phyloP scores from a whole-genome alignment of 164 flowering plant genomes.

The Cinnamomum chago region DNA sequence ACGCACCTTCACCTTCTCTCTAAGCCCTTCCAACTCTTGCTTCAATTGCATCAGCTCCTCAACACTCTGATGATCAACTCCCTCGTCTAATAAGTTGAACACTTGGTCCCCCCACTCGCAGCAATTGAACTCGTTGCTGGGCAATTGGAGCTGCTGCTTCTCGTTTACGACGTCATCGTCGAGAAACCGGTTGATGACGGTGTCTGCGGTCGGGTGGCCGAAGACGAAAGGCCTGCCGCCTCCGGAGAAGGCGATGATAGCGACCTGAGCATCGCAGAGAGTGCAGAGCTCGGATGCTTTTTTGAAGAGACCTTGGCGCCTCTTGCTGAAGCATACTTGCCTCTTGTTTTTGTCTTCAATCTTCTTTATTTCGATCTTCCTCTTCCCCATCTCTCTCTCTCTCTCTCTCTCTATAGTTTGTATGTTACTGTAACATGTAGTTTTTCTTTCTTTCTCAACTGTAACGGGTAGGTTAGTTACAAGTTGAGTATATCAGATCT shows the following conservation, averaged over 20 bases:
- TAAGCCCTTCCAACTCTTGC: background rate
- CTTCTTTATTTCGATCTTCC: background rate
- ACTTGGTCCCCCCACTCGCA: background rate
- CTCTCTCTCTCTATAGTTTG: background rate
- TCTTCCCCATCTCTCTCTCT: background rate
- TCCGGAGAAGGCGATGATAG: background rate
- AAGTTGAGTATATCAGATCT: too few species aligned
- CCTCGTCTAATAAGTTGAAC: too few species aligned
- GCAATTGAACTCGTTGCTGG: background rate
- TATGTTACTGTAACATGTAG: background rate
- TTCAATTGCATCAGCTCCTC: background rate
- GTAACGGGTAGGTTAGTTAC: too few species aligned
- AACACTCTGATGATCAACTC: background rate
- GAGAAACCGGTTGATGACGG: background rate
- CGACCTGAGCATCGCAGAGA: background rate
- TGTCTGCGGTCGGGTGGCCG: background rate
- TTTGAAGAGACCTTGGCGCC: conserved; percentile 5
- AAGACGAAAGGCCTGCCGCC: background rate
- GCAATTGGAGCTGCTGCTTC: background rate
- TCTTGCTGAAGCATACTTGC: background rate
- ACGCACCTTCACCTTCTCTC: background rate
- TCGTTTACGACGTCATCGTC: too few species aligned
- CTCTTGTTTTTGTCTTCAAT: background rate
- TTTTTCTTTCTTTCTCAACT: too few species aligned
- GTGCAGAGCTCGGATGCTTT: background rate